These are phyloP conservation scores for Vitis riparia DNA, from an alignment of 164 flowering plant genomes.

Conservation along the genomic window DNA sequence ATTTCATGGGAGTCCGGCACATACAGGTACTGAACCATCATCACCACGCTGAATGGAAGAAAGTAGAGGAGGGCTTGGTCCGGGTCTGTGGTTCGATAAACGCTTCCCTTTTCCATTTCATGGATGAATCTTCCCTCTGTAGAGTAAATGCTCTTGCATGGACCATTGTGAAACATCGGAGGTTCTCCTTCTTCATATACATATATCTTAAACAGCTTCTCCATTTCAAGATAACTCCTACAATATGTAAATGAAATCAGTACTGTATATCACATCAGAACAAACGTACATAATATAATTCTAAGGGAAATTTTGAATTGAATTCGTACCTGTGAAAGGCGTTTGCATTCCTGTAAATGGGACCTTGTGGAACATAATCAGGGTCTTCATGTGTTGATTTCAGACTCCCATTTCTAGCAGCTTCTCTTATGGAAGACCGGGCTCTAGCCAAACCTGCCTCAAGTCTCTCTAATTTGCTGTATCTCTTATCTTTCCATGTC, in stretches of 20 bases:
- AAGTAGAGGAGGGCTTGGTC: constrained; percentile 48
- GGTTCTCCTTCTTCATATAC: constrained; percentile 74
- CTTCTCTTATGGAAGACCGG: constrained; percentile 35
- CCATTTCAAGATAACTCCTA: constrained; percentile 79
- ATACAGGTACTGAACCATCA: constrained; percentile 45
- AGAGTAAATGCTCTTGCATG: constrained; percentile 68
- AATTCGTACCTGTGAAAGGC: constrained; percentile 41
- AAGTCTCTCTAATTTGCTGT: constrained; percentile 20
- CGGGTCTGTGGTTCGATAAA: constrained; percentile 40
- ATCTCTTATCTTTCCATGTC: background rate
- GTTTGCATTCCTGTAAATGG: constrained; percentile 39
- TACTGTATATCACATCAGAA: background rate
- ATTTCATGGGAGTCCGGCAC: constrained; percentile 24
- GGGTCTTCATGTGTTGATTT: constrained; percentile 25
- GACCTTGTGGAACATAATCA: constrained; percentile 42
- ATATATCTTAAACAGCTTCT: constrained; percentile 58
- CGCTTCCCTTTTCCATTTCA: constrained; percentile 42
- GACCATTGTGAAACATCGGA: constrained; percentile 67
- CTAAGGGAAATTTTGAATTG: background rate
- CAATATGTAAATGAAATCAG: background rate
- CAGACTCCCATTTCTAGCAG: constrained; percentile 21
- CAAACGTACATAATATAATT: background rate
- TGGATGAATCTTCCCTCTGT: constrained; percentile 66
- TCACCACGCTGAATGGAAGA: constrained; percentile 54
- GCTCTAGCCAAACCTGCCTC: constrained; percentile 32